These are phyloP conservation scores for Paramecium biaurelia DNA, from an alignment of 73 alveolate genomes.

Conservation along the genomic window DNA sequence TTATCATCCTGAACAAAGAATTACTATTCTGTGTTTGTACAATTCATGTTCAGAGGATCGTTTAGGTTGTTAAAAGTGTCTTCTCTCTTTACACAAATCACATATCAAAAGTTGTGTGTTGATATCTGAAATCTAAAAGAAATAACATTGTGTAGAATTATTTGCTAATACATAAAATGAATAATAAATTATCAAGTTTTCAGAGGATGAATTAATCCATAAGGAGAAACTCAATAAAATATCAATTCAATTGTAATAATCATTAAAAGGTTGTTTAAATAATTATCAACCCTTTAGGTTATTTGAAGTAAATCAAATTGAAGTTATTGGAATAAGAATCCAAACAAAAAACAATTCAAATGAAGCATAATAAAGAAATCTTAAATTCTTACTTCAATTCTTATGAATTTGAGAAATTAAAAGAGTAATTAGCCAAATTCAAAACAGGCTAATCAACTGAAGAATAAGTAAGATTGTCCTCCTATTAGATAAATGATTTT, in stretches of 20 bases:
- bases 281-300: not conserved
- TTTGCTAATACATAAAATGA: not conserved
- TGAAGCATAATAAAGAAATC: not conserved
- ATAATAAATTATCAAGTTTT: not conserved
- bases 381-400: not conserved
- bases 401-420: not conserved
- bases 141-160: not conserved
- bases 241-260: not conserved
- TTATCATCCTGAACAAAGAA: not conserved
- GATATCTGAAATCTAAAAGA: not conserved
- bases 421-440: not conserved
- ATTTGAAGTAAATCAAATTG: not conserved
- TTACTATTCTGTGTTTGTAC: not conserved
- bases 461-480: not conserved
- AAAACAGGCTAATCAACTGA: not conserved
- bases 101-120: slow-evolving; percentile 29
- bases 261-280: not conserved
- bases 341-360: not conserved
- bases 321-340: not conserved
- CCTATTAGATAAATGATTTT: not conserved
- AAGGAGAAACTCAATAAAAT: not conserved
- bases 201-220: not conserved
- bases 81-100: not conserved
- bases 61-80: slow-evolving; percentile 29
- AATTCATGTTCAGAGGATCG: not conserved